Conservation (phyloP, 2,329 filamentous ascomycete species). For the Fusarium austroafricanum region DNA sequence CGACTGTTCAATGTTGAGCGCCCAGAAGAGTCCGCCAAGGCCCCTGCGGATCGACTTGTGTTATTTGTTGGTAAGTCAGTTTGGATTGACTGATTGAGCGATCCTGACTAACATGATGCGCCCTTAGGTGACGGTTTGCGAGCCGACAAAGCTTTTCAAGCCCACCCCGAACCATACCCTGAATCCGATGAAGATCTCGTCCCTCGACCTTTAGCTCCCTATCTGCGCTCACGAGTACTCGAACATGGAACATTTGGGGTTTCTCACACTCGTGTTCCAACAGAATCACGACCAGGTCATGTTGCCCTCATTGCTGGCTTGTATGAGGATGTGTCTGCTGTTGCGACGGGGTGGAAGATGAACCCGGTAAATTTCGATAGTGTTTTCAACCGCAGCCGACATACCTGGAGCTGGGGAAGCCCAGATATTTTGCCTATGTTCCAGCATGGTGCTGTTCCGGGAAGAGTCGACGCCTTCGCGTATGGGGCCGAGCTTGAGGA, state of each 20-base stretch:
- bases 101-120: slow-evolving; percentile 16
- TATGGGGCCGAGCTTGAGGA: slow-evolving; percentile 91
- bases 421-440: slow-evolving; percentile 99
- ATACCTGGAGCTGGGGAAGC: slow-evolving; percentile 99
- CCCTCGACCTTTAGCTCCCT: slow-evolving; percentile 87
- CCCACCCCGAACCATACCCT: slow-evolving; percentile 86
- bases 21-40: slow-evolving; percentile 62
- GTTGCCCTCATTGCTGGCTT: slow-evolving; percentile 96
- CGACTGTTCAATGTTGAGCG: slow-evolving; percentile 78
- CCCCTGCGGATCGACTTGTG: slow-evolving; percentile 90
- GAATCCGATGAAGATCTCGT: slow-evolving; percentile 72
- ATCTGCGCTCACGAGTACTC: slow-evolving; percentile 87
- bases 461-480: slow-evolving; percentile 85
- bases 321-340: slow-evolving; percentile 97
- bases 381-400: slow-evolving; percentile 94
- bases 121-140: slow-evolving; percentile 84
- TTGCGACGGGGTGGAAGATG: slow-evolving; percentile 97
- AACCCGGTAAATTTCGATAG: slow-evolving; percentile 99
- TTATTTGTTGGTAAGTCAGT: slow-evolving; percentile 83
- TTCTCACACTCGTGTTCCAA: slow-evolving; percentile 95
- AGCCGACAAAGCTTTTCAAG: slow-evolving; percentile 97
- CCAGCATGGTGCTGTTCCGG: slow-evolving; percentile 87
- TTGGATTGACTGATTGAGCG: not conserved
- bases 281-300: slow-evolving; percentile 95
- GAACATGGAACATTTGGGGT: slow-evolving; percentile 95